Base-by-base conservation (phyloP, 208 protist genomes). In the Acanthamoeba royreba region DNA sequence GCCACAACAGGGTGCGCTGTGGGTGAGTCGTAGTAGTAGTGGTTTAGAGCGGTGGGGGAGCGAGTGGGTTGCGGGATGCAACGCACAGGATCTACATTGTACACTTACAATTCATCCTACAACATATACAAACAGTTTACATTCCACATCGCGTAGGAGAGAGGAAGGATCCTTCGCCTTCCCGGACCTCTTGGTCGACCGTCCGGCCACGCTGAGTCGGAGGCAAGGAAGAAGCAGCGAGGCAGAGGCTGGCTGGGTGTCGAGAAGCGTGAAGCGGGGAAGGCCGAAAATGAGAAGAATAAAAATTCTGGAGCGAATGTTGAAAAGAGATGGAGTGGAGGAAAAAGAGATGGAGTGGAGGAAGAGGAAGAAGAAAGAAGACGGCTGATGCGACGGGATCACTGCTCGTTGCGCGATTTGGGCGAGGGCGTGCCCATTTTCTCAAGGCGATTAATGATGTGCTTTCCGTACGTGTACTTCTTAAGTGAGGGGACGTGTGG, bases 391-490 rank as follows among this genome's bases (percentile, higher is more conserved):
- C 22, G n/a, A 28, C 28, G 8, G 77, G 77, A 53, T 52, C 38
- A 92, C 45, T 92, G 86, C 86, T 52, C 46, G 25, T 72, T 72
- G 38, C 61, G 35, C 49, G 42, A 92, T n/a, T 55, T 55, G 77
- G 77, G 45, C 25, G 77, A 55, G 31, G 53, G 42, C 52, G 45
- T 33, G 31, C 28, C 38, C 28, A 96, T 72, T 52, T 97, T 97
- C 49, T 98, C 97, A 31, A 99, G 96, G 25, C 98, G 97, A 52
- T 98, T 97, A 28, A 99, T 98, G 95, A 99, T 99, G 90, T 99
- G 99, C 85, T 99, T 98, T 38, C 98, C 98, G 94, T 99, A 99
- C 33, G 97, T 99, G 95, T 98, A 99, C 63, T 97, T 98, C 38
- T 98, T 97, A n/a, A 99, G 98, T 1, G 98, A 97, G 46, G 98